Conservation (phyloP, 2,329 filamentous ascomycete genomes). For the Fusarium palustre region DNA sequence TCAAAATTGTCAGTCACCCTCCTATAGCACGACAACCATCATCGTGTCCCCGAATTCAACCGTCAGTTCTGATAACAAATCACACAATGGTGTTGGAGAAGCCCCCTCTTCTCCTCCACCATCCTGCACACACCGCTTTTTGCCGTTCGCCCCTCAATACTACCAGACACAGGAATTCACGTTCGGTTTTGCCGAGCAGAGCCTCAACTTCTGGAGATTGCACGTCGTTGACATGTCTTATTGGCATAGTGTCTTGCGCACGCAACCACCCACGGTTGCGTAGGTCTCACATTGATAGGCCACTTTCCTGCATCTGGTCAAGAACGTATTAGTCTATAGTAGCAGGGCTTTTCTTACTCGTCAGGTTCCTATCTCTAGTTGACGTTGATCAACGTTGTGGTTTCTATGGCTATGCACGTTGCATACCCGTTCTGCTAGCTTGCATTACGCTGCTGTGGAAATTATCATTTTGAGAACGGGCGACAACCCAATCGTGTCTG, state of each 20-base stretch:
- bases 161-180: constrained; percentile 4
- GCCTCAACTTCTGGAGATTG: constrained; percentile 35
- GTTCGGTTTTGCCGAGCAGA: constrained; percentile 28
- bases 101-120: constrained; percentile 44
- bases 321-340: constrained; percentile 4
- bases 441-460: constrained; percentile 18
- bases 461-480: constrained; percentile 11
- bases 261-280: constrained; percentile 14
- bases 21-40: constrained; percentile 4
- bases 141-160: constrained; percentile 31
- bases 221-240: constrained; percentile 4
- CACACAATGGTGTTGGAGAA: constrained; percentile 22
- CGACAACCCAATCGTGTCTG: constrained; percentile 20
- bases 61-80: constrained; percentile 22
- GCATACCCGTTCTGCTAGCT: constrained; percentile 16
- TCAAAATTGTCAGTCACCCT: constrained; percentile 4
- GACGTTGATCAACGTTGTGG: constrained; percentile 1
- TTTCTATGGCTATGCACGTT: constrained; percentile 14
- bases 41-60: constrained; percentile 27
- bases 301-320: background rate
- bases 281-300: constrained; percentile 10
- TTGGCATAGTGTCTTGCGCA: constrained; percentile 5
- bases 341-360: constrained; percentile 12
- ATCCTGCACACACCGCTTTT: constrained; percentile 46
- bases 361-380: constrained; percentile 11